Conservation (phyloP, 2,329 filamentous ascomycete species). For the Trichoderma simmonsii region DNA sequence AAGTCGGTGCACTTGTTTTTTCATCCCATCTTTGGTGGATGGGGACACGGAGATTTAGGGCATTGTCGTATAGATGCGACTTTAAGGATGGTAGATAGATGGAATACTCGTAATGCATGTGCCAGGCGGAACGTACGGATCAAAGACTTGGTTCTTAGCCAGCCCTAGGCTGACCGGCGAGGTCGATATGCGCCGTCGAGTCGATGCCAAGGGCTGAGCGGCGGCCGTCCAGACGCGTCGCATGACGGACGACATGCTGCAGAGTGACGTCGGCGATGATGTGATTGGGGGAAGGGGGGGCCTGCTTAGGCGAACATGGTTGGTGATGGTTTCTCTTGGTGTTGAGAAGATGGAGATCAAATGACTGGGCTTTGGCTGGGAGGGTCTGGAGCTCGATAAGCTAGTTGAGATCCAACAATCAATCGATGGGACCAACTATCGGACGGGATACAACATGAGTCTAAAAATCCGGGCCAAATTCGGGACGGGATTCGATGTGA, state of each 20-base stretch:
- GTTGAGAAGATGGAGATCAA: neutral
- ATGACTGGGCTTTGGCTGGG: neutral
- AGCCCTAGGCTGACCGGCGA: neutral
- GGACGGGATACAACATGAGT: neutral
- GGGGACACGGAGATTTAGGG: neutral
- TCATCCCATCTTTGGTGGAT: neutral
- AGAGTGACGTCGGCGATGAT: neutral
- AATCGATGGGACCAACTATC: neutral
- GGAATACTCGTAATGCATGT: too few species aligned
- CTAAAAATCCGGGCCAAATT: neutral
- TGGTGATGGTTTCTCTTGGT: neutral
- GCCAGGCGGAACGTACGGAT: neutral
- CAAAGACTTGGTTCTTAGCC: neutral
- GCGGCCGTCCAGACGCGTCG: neutral
- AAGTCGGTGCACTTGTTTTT: neutral
- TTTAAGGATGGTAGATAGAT: neutral
- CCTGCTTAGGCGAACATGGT: neutral
- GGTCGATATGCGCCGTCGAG: slow-evolving; percentile 36
- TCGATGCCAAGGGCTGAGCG: neutral
- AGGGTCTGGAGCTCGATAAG: neutral
- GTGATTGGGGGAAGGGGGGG: neutral
- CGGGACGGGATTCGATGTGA: neutral
- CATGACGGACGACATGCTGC: neutral
- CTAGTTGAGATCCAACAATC: neutral
- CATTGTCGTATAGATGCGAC: neutral